Conservation (phyloP, 2,329 filamentous ascomycete genomes). For the Aspergillus intermedius region DNA sequence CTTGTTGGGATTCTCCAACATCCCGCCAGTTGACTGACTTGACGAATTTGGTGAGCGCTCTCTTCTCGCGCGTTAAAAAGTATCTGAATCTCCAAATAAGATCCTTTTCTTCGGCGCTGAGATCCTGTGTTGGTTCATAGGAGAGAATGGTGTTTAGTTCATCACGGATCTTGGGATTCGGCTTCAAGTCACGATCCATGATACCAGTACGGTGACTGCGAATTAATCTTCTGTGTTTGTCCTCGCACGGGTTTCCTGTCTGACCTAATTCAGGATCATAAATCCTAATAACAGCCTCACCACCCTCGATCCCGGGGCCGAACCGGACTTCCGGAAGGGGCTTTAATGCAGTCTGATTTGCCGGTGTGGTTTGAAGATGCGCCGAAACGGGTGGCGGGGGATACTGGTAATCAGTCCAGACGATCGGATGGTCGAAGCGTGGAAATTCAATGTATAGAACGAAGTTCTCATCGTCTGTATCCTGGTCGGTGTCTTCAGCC, state of each 20-base stretch:
- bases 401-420: constrained; percentile 93
- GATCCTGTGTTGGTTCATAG: constrained; percentile 82
- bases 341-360: constrained; percentile 65
- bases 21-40: constrained; percentile 96
- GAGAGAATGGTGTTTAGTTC: constrained; percentile 86
- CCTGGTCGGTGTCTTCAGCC: constrained; percentile 31
- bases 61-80: constrained; percentile 85
- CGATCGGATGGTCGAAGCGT: constrained; percentile 89
- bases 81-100: constrained; percentile 97
- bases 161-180: constrained; percentile 91
- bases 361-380: constrained; percentile 57
- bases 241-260: constrained; percentile 86
- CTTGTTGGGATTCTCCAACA: constrained; percentile 75
- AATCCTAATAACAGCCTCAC: constrained; percentile 62
- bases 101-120: constrained; percentile 89
- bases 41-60: constrained; percentile 90
- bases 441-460: constrained; percentile 85
- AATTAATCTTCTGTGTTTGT: constrained; percentile 86
- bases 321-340: constrained; percentile 82
- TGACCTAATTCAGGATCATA: constrained; percentile 92
- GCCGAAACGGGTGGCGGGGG: constrained; percentile 74
- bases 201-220: constrained; percentile 90
- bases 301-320: constrained; percentile 78
- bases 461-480: constrained; percentile 58
- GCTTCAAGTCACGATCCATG: constrained; percentile 88